A percentile compares a stretch with the other conserved stretches of the same genome.
These are phyloP conservation scores for Vanilla planifolia DNA, from an alignment of 106 monocot genomes.

Conservation along the genomic window DNA sequence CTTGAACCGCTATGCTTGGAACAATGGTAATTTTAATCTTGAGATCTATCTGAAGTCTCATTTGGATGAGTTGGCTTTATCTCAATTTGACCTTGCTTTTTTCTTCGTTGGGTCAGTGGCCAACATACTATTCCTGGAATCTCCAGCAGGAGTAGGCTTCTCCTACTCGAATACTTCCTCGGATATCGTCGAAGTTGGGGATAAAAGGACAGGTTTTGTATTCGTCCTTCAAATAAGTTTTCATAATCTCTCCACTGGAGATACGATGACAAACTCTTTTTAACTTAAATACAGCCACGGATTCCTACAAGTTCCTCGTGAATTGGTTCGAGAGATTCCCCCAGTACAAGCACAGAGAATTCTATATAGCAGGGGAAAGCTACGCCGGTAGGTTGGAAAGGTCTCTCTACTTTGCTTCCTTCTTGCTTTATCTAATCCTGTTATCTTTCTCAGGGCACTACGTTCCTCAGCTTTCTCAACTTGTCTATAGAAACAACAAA, in stretches of 20 bases:
- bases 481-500: slow-evolving; percentile 64
- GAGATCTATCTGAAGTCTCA: not conserved
- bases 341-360: slow-evolving; percentile 70
- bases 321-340: slow-evolving; percentile 90
- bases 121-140: slow-evolving; percentile 86
- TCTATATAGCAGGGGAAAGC: slow-evolving; percentile 83
- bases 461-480: slow-evolving; percentile 87
- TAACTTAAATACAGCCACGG: slow-evolving; percentile 7
- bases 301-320: slow-evolving; percentile 35
- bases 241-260: not conserved
- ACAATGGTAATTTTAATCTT: slow-evolving; percentile 35
- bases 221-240: not conserved
- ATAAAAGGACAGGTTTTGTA: slow-evolving; percentile 52
- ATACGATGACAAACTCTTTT: not conserved
- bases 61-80: not conserved
- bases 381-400: slow-evolving; percentile 52
- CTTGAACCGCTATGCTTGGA: slow-evolving; percentile 73
- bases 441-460: slow-evolving; percentile 60
- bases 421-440: not conserved
- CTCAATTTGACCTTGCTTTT: slow-evolving; percentile 4
- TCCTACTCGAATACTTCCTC: slow-evolving; percentile 73
- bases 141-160: slow-evolving; percentile 88
- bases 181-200: slow-evolving; percentile 54
- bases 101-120: slow-evolving; percentile 31
- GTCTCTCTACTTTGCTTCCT: not conserved